These are phyloP conservation scores for Neonectria ditissima DNA, from an alignment of 2,329 filamentous ascomycete species.

Conservation along the genomic window DNA sequence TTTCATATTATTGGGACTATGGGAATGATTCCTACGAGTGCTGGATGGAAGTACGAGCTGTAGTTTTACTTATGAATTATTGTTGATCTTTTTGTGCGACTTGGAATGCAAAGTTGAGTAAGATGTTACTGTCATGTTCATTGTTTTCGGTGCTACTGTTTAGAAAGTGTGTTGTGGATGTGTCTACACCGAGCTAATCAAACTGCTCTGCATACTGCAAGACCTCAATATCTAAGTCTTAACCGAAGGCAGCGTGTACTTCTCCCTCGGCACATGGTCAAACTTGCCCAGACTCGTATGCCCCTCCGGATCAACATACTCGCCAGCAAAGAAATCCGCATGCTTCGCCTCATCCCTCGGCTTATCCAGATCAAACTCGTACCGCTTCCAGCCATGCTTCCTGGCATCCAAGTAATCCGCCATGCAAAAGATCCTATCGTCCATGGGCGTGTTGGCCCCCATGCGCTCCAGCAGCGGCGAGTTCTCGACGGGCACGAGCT, in stretches of 20 bases:
- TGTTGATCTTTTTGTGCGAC: not conserved
- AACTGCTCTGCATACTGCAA: too few relatives aligned
- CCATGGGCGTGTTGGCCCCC: conserved; percentile 45
- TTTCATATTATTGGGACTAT: not conserved
- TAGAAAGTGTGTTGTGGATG: too few relatives aligned
- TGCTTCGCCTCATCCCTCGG: conserved; percentile 25
- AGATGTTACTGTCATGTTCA: not conserved
- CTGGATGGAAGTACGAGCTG: not conserved
- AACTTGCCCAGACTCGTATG: conserved; percentile 28
- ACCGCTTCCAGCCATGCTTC: conserved; percentile 47
- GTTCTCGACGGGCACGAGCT: conserved; percentile 51
- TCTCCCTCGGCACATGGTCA: conserved; percentile 21
- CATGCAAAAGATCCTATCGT: conserved; percentile 45
- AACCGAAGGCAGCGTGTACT: conserved; percentile 23
- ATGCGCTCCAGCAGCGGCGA: conserved; percentile 49
- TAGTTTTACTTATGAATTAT: not conserved
- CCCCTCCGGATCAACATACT: conserved; percentile 24
- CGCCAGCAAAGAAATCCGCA: conserved; percentile 28
- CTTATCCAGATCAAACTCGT: conserved; percentile 45
- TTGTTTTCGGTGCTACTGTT: too few relatives aligned
- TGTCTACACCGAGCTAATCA: not conserved
- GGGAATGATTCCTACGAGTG: not conserved
- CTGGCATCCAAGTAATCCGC: conserved; percentile 46
- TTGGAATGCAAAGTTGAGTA: not conserved
- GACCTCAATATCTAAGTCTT: conserved; percentile 9